A percentile compares a stretch with the other conserved stretches of the same genome.
Evolutionary conservation across 2,329 filamentous ascomycete species (phyloP).

Genomic region (Zymoseptoria brevis): DNA sequence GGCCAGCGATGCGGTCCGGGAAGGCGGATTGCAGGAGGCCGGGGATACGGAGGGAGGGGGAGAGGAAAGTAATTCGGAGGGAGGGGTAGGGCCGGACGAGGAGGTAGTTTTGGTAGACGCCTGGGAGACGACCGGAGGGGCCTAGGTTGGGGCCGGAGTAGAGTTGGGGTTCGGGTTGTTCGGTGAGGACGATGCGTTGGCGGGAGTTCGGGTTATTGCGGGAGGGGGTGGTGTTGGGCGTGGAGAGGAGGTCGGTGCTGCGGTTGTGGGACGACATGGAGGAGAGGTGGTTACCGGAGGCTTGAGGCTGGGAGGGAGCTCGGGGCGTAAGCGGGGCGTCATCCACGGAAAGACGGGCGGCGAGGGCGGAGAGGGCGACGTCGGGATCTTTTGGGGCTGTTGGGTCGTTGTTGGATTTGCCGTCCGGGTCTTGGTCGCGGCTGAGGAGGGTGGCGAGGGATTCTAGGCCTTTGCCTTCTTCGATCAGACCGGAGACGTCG

Average conservation of each 20-base stretch:
- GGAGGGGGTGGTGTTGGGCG: neutral
- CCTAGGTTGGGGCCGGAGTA: constrained; percentile 28
- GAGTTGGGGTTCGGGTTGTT: constrained; percentile 17
- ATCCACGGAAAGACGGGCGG: neutral
- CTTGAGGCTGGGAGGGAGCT: neutral
- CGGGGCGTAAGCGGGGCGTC: neutral
- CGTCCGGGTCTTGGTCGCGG: constrained; percentile 18
- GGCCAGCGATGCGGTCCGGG: constrained; percentile 37
- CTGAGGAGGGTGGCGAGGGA: constrained; percentile 29
- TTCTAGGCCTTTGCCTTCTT: constrained; percentile 31
- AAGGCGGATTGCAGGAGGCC: constrained; percentile 51
- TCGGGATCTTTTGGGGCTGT: constrained; percentile 4
- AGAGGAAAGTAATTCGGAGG: constrained; percentile 61
- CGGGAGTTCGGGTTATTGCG: neutral
- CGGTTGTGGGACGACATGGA: neutral
- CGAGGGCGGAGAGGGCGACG: constrained; percentile 19
- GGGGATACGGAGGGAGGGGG: constrained; percentile 57
- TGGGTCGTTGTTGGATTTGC: neutral
- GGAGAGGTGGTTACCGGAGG: neutral
- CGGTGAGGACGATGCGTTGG: neutral
- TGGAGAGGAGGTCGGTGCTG: neutral
- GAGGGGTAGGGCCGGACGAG: constrained; percentile 58
- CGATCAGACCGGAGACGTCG: constrained; percentile 32
- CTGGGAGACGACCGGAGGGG: constrained; percentile 29
- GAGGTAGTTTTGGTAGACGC: constrained; percentile 45